Evolutionary conservation across 306 rosid species (phyloP).

Genomic region (Vigna trinervia): DNA sequence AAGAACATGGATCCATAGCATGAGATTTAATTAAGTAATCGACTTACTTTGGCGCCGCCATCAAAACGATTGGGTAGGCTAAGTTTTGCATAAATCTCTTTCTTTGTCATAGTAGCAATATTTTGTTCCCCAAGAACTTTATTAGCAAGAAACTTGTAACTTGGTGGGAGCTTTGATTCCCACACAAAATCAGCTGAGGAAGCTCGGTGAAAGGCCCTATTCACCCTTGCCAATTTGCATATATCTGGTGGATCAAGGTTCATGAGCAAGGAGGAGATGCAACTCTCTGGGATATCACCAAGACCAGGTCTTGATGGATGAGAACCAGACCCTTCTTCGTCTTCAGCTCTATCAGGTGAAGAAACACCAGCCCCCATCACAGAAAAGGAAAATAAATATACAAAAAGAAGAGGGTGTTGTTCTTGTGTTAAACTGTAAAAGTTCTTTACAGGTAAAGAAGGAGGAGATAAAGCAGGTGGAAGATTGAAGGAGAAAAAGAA

Average conservation of each 20-base stretch:
- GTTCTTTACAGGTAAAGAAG: constrained; percentile 56
- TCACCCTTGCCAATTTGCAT: constrained; percentile 69
- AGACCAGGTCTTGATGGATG: constrained; percentile 50
- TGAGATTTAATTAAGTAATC: not conserved
- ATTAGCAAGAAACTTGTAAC: constrained; percentile 58
- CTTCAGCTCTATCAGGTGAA: constrained; percentile 27
- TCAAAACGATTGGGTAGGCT: constrained; percentile 68
- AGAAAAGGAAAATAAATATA: not conserved
- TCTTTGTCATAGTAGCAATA: constrained; percentile 51
- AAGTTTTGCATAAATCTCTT: constrained; percentile 61
- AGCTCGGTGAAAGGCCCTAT: constrained; percentile 65
- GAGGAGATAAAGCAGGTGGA: constrained; percentile 49
- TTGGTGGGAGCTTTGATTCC: constrained; percentile 79
- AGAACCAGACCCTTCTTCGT: constrained; percentile 21
- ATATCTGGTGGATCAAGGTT: constrained; percentile 81
- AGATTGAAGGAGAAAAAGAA: constrained; percentile 17
- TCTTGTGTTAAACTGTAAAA: not conserved
- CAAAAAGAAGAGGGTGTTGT: too few species aligned
- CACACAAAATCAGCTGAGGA: constrained; percentile 78
- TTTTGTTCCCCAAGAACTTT: constrained; percentile 46
- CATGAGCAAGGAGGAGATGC: constrained; percentile 64
- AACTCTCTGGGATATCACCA: constrained; percentile 79
- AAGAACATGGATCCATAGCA: not conserved
- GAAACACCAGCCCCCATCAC: constrained; percentile 72
- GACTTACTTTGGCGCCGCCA: constrained; percentile 61